phyloP scores from a whole-genome alignment of 176 grass and related monocot genomes.

The Musa itinerans region DNA sequence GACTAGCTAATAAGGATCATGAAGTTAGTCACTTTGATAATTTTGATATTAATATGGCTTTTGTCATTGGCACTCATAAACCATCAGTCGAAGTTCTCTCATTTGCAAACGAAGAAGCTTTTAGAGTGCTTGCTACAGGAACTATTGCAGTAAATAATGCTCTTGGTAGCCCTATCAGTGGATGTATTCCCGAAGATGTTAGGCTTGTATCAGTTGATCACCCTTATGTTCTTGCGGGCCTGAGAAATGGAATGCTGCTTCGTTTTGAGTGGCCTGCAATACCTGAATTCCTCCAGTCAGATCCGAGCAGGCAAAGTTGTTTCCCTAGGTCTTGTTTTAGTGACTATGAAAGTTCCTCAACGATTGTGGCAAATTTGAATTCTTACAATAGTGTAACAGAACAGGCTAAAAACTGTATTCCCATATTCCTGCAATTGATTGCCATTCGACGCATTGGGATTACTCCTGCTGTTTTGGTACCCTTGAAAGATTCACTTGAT shows the following conservation, averaged over 20 bases:
- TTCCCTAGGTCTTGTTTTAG: conserved; percentile 18
- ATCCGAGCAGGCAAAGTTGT: conserved; percentile 29
- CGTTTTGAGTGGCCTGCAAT: conserved; percentile 60
- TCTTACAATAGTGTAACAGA: conserved; percentile 26
- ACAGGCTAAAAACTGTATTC: conserved; percentile 11
- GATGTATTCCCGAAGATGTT: conserved; percentile 93
- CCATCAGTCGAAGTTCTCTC: conserved; percentile 91
- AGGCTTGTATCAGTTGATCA: conserved; percentile 67
- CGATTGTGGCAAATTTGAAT: conserved; percentile 23
- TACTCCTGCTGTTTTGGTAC: conserved; percentile 67
- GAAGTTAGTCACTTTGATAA: conserved; percentile 21
- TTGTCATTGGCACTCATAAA: conserved; percentile 94
- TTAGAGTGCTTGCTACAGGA: conserved; percentile 50
- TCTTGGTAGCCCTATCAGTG: conserved; percentile 73
- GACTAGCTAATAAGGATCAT: conserved; percentile 18
- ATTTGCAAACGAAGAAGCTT: conserved; percentile 47
- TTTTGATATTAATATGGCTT: conserved; percentile 47
- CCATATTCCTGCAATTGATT: conserved; percentile 61
- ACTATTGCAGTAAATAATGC: conserved; percentile 65
- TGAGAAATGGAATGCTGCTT: conserved; percentile 97
- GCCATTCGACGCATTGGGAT: conserved; percentile 86
- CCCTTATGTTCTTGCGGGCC: conserved; percentile 73
- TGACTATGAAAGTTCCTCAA: conserved; percentile 6
- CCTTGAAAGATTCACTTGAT: conserved; percentile 62
- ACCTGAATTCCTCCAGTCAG: conserved; percentile 19